Base-by-base conservation (phyloP, 176 grass and related monocot genomes). In the Saccharum officinarum region DNA sequence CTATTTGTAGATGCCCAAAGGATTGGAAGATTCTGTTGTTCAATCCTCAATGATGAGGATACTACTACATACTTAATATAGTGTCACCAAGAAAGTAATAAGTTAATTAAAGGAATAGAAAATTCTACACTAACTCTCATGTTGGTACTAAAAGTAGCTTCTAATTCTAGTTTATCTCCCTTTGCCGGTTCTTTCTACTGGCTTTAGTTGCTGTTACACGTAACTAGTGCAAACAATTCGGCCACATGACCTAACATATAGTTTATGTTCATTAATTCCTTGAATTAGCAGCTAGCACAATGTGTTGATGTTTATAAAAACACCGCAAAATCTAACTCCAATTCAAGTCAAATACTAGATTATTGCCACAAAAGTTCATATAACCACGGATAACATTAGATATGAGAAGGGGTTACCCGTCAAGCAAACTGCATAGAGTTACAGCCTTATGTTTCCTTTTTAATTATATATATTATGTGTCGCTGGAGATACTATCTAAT, bases 121-220 rank as follows among this genome's bases (percentile, higher is more conserved):
- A 91, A 82, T 87, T 52, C 40, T 86, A 88, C 82, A 92, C 74
- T 93, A 88, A 85, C 88, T 88, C 88, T 39, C 82, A 89, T 89
- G 81, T 91, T 83, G 86, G 80, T 90, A 83, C 86, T 93, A 91
- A 91, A 91, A 87, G 86, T 89, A 92, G 91, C 84, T 82, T 93
- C 74, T 89, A 83, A 46, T 89, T 84, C 41, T 93, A 72, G 36
- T 91, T 89, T 83, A 91, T 85, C 49, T 71, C 67, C 39, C 46
- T 71, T 78, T 85, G 66, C 77, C 60, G 77, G 74, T 86, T 87
- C 86, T 84, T 76, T 84, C 77, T 72, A 20, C 73, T 88, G 72
- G 77, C 82, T 91, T 93, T 86, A 77, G 78, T 83, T 77, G 69
- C 84, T 91, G 91, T 93, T 87, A 74, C 86, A 86, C 88, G 80